Evolutionary conservation across 768 basidiomycete species (phyloP).

Genomic region (Pulveroboletus ravenelii): DNA sequence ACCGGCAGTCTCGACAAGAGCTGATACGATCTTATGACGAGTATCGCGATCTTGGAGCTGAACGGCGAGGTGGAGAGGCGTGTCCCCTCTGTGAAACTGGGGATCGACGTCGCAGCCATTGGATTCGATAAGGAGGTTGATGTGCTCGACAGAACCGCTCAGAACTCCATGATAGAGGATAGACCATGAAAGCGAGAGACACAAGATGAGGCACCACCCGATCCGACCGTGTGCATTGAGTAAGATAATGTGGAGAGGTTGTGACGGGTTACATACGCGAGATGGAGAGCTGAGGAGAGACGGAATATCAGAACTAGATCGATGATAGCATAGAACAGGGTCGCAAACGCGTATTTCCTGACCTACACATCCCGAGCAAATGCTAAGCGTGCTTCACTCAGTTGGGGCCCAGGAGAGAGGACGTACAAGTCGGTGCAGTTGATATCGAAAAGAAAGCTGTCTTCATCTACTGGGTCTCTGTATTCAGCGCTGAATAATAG

Average conservation of each 20-base stretch:
- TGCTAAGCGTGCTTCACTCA: background rate
- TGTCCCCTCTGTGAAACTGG: constrained; percentile 19
- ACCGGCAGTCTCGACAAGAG: constrained; percentile 22
- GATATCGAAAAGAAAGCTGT: constrained; percentile 26
- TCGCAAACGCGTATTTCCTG: constrained; percentile 29
- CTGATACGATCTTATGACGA: constrained; percentile 20
- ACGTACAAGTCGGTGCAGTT: constrained; percentile 30
- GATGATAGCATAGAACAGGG: background rate
- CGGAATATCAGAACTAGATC: constrained; percentile 13
- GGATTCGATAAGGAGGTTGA: constrained; percentile 21
- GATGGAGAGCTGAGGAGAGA: constrained; percentile 25
- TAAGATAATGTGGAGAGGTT: background rate
- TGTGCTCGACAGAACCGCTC: constrained; percentile 15
- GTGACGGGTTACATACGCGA: constrained; percentile 22
- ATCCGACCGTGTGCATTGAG: background rate
- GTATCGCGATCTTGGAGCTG: constrained; percentile 7
- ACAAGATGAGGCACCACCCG: background rate
- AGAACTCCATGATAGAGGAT: constrained; percentile 10
- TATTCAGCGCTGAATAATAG: constrained; percentile 17
- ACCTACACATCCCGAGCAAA: constrained; percentile 5
- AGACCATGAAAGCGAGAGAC: background rate
- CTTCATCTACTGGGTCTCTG: constrained; percentile 14
- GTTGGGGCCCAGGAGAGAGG: no score
- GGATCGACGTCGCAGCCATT: constrained; percentile 28
- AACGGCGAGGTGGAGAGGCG: constrained; percentile 28